Evolutionary conservation across 2,329 filamentous ascomycete genomes (phyloP), one percentile per base, ranked within the genome.

Genomic region (Diplocarpon rosae): DNA sequence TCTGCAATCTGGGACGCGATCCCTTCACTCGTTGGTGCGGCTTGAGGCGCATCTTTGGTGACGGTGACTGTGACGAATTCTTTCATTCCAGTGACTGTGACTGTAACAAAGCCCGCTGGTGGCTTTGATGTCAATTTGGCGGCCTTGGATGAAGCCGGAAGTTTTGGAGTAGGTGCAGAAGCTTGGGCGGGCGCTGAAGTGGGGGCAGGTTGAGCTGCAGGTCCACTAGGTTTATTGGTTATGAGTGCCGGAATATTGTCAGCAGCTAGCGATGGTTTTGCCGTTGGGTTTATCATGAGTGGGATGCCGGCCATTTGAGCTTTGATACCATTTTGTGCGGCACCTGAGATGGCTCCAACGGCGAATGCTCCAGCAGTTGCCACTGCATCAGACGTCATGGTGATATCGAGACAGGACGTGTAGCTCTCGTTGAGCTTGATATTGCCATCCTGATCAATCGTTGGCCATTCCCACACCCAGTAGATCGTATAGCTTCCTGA

Each of bases 381-480:
- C 7, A 41, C 41, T 8, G 42, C 27, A 27, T 47, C 51, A 2
- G 58, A 29, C 59, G 53, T 37, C 56, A 55, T 41, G 56, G 50
- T 50, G 62, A 79, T 64, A 58, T 78, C 71, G 50, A 69, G 72
- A 52, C 76, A 80, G 15, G 70, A 71, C 4, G 71, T 77, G 60
- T 79, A 80, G 55, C 69, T 75, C 59, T 80, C 71, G 51, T 72
- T 68, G 50, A 71, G 72, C 50, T 65, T 65, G 9, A 73, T 64
- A 48, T 62, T 65, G 50, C 61, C 63, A 32, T 58, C 61, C 47
- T 6, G 56, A 56, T 67, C 64, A 59, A 78, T 69, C 12, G 76
- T 80, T 2, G 83, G 81, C 86, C 88, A 98, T 63, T 94, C 83
- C 92, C 92, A 96, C 37, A 95, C 82, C 90, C 90, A 96, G 70